These are phyloP conservation scores for Backusella luteola DNA, from an alignment of 192 early-diverging fungal species.

Conservation along the genomic window DNA sequence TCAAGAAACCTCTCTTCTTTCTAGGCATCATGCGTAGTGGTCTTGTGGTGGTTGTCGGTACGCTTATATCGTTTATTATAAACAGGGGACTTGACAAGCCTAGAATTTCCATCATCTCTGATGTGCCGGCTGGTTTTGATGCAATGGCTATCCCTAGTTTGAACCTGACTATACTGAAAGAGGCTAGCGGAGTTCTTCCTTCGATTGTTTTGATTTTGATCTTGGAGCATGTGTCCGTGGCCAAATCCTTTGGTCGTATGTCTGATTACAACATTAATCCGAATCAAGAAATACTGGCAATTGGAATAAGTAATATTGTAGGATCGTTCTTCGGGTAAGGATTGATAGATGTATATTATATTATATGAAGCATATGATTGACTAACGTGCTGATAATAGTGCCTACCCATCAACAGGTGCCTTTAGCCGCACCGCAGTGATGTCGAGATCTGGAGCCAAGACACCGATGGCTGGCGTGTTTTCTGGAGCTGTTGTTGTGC, in stretches of 20 bases:
- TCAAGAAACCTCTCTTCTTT: slow-evolving; percentile 56
- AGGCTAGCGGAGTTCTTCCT: slow-evolving; percentile 50
- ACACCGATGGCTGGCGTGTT: slow-evolving; percentile 76
- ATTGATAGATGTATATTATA: background rate
- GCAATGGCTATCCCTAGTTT: slow-evolving; percentile 55
- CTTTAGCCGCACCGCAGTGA: slow-evolving; percentile 89
- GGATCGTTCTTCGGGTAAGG: slow-evolving; percentile 79
- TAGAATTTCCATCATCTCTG: slow-evolving; percentile 64
- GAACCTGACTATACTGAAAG: slow-evolving; percentile 48
- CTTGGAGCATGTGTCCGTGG: slow-evolving; percentile 88
- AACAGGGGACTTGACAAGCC: slow-evolving; percentile 31
- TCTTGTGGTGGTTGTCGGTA: slow-evolving; percentile 73
- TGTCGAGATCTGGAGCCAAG: slow-evolving; percentile 76
- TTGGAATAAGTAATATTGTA: slow-evolving; percentile 80
- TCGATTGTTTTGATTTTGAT: slow-evolving; percentile 73
- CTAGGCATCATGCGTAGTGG: slow-evolving; percentile 70
- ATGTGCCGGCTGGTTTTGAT: slow-evolving; percentile 73
- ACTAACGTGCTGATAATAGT: slow-evolving; percentile 36
- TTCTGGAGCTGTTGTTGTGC: slow-evolving; percentile 70
- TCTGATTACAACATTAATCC: slow-evolving; percentile 74
- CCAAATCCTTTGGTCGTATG: slow-evolving; percentile 83
- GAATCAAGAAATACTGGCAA: slow-evolving; percentile 88
- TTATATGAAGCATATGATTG: background rate
- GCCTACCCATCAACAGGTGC: slow-evolving; percentile 89
- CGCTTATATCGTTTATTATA: slow-evolving; percentile 64